Conservation (phyloP, 805 yeast genomes). For the Myxozyma sirexii region DNA sequence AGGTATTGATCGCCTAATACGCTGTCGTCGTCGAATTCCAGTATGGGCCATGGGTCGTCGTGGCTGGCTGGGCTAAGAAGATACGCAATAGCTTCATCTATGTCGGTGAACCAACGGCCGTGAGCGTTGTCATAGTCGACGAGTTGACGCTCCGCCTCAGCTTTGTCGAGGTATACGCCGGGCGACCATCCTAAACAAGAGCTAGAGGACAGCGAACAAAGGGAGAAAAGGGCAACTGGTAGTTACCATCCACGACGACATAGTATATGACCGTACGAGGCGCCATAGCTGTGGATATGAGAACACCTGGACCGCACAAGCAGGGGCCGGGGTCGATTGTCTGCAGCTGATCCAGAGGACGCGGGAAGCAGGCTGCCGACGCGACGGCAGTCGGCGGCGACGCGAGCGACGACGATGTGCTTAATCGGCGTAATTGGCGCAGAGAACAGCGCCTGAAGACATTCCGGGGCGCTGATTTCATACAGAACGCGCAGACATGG, state of each 20-base stretch:
- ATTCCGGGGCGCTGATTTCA: no score
- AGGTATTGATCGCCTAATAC: background rate
- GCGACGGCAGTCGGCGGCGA: no score
- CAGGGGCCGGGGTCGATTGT: background rate
- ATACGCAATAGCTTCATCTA: background rate
- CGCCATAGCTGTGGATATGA: no score
- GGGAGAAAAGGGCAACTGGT: no score
- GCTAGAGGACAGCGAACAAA: background rate
- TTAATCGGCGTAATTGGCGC: no score
- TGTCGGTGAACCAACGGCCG: background rate
- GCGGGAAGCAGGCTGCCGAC: no score
- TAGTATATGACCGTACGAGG: background rate
- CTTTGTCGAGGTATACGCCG: conserved; percentile 3
- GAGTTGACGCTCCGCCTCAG: background rate
- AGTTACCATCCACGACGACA: background rate
- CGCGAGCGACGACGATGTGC: no score
- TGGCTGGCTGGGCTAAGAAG: no score
- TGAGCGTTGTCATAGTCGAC: background rate
- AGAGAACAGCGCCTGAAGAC: no score
- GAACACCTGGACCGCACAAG: background rate
- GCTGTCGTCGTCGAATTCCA: background rate
- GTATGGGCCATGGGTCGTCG: background rate
- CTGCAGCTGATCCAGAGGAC: no score
- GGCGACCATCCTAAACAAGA: conserved; percentile 2
- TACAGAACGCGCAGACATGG: no score